These are phyloP conservation scores for Lachnum nothofagi DNA, from an alignment of 2,329 filamentous ascomycete species.

Conservation along the genomic window DNA sequence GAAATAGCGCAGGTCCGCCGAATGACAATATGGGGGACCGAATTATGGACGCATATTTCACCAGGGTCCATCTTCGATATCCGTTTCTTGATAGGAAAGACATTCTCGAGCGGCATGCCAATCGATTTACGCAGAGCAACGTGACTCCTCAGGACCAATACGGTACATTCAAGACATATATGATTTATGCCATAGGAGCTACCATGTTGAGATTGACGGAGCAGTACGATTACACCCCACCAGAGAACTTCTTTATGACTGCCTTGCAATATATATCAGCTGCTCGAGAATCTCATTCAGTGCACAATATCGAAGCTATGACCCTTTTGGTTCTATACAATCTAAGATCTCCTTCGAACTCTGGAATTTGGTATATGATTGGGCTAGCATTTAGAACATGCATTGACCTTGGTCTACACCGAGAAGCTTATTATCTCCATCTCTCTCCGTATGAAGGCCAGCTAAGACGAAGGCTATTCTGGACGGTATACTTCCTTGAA, in stretches of 20 bases:
- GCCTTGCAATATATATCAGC: conserved; percentile 46
- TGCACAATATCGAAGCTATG: conserved; percentile 50
- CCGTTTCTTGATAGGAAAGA: conserved; percentile 45
- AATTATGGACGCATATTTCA: conserved; percentile 43
- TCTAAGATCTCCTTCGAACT: conserved; percentile 45
- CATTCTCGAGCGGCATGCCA: conserved; percentile 40
- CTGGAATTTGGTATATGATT: conserved; percentile 51
- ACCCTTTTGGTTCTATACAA: conserved; percentile 46
- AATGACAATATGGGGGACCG: conserved; percentile 41
- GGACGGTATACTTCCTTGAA: conserved; percentile 48
- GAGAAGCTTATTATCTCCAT: conserved; percentile 41
- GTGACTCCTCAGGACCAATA: conserved; percentile 39
- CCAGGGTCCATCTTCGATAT: conserved; percentile 43
- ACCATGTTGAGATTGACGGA: conserved; percentile 45
- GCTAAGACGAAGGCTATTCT: conserved; percentile 45
- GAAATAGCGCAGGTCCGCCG: conserved; percentile 42
- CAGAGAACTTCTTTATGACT: conserved; percentile 44
- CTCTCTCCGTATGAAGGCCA: conserved; percentile 40
- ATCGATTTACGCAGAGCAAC: conserved; percentile 35
- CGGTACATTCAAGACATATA: conserved; percentile 46
- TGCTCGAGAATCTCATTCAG: conserved; percentile 44
- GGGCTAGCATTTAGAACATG: conserved; percentile 49
- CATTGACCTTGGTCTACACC: conserved; percentile 48
- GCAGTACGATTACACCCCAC: conserved; percentile 37
- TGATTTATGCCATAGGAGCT: conserved; percentile 48